Base-by-base conservation (phyloP, 495 filamentous ascomycete genomes). In the Darksidea phi region DNA sequence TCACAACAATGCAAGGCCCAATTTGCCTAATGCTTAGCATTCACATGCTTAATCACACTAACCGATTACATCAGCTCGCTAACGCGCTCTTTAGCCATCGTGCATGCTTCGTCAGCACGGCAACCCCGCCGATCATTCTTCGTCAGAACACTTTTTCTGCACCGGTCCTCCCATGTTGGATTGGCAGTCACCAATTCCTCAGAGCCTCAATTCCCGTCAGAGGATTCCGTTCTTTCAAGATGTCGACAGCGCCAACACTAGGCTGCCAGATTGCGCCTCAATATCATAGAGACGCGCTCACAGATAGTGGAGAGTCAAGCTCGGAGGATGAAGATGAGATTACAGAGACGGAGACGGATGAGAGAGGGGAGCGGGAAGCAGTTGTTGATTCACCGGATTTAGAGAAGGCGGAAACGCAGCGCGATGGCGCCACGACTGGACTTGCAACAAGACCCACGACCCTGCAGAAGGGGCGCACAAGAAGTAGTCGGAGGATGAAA, bases 251-350 rank as follows among this genome's bases (percentile, higher is more conserved):
- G 6, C 53, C 54, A 18, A 48, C 58, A 2, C n/a, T 63, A 13
- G 64, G 58, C 11, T 57, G 57, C 43, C 64, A 67, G 23, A 67
- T 67, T 18, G 58, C 64, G 20, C 64, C 59, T 0, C 42, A 58
- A n/a, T 67, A 63, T 28, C 42, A 54, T 8, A 17, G 54, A n/a
- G 58, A 46, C 5, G 20, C 18, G 2, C 7, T 15, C 28, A 32
- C 28, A 3, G 28, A 32, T 10, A 32, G 28, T 10, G 28, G 10
- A 32, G 10, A 10, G 4, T 3, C 3, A 6, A 48, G 26, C 13
- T 57, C 48, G n/a, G 56, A 58, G 26, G 59, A 57, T 12, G 43
- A 42, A 8, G 46, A 51, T 18, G 54, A 42, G 5, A 52, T 34
- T 15, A 57, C 24, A 11, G 23, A 18, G 4, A 36, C 56, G 13